phyloP scores from a whole-genome alignment of 352 stramenopile genomes.

The Phytopythium oedochilum region DNA sequence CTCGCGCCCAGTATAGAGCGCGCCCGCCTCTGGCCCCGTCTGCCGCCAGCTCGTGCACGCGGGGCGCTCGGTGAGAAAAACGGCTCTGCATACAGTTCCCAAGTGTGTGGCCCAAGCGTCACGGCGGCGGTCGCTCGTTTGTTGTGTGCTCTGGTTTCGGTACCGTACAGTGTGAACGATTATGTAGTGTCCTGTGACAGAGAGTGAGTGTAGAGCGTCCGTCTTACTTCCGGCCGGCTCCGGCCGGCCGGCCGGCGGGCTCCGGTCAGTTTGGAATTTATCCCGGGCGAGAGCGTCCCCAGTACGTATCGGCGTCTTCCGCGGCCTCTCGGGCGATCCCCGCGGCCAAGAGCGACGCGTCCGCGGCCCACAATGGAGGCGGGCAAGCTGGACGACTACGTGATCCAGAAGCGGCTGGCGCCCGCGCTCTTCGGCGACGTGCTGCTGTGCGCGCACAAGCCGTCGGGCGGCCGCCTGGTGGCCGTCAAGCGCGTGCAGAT shows the following conservation, averaged over 20 bases:
- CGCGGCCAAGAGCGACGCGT: too few relatives aligned
- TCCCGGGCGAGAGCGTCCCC: too few relatives aligned
- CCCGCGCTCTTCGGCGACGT: conserved; percentile 79
- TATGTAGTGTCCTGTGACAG: too few relatives aligned
- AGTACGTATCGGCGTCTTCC: too few relatives aligned
- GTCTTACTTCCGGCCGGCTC: too few relatives aligned
- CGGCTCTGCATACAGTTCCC: background rate
- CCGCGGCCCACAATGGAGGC: too few relatives aligned
- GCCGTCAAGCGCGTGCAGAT: conserved; percentile 79
- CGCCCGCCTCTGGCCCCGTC: background rate
- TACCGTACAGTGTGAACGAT: too few relatives aligned
- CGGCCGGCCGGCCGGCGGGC: too few relatives aligned
- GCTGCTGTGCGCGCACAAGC: conserved; percentile 65
- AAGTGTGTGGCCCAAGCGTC: background rate
- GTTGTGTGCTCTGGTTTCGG: too few relatives aligned
- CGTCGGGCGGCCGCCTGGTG: conserved; percentile 44
- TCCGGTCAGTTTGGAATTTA: background rate
- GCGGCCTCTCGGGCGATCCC: too few relatives aligned
- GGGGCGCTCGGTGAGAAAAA: background rate
- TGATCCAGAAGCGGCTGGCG: conserved; percentile 71
- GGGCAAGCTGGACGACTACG: conserved; percentile 71
- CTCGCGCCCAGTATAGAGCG: background rate
- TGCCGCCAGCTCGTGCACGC: background rate
- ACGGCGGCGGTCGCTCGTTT: too few relatives aligned
- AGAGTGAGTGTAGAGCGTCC: too few relatives aligned